phyloP scores from a whole-genome alignment of 495 filamentous ascomycete genomes.

The Talaromyces thailandensis region DNA sequence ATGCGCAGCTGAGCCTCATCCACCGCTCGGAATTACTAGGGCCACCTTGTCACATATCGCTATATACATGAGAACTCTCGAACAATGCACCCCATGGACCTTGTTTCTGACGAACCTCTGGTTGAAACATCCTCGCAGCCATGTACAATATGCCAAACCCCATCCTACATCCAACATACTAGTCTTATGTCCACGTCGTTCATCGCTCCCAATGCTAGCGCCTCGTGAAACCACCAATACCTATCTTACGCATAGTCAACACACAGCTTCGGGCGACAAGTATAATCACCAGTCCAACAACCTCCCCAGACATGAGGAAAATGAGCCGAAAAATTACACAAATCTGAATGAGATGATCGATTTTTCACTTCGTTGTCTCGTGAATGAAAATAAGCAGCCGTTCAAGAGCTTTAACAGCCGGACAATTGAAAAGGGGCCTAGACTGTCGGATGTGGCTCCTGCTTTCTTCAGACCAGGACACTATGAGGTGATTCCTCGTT shows the following conservation, averaged over 20 bases:
- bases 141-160: background rate
- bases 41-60: background rate
- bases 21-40: background rate
- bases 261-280: background rate
- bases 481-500: conserved; percentile 18
- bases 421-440: conserved; percentile 8
- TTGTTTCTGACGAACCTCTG: background rate
- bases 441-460: conserved; percentile 22
- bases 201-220: background rate
- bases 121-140: background rate
- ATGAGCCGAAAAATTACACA: background rate
- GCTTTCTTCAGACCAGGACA: conserved; percentile 27
- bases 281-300: background rate
- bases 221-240: background rate
- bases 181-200: background rate
- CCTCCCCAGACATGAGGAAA: background rate
- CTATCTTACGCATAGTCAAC: background rate
- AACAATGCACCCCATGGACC: background rate
- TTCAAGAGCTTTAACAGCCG: conserved; percentile 1
- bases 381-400: conserved; percentile 1
- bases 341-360: conserved; percentile 13
- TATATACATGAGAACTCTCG: background rate
- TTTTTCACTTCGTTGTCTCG: conserved; percentile 18
- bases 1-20: background rate
- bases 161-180: background rate